Evolutionary conservation across 176 grass and related monocot genomes (phyloP), one percentile per base, ranked within the genome.

Genomic region (Zoysia japonica): DNA sequence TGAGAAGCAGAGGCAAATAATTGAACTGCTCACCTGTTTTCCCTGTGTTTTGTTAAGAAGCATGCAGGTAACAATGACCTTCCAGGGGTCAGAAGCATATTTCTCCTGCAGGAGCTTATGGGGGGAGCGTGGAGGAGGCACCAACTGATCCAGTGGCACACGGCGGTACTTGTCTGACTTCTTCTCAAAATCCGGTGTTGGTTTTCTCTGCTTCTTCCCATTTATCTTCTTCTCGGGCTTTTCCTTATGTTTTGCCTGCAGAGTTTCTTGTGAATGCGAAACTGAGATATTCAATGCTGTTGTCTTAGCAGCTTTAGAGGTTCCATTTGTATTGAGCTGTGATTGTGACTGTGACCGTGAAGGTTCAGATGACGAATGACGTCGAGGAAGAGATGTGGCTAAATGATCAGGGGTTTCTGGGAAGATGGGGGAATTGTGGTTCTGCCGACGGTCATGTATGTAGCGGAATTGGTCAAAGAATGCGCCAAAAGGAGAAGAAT

Each of bases 21-120:
- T 44, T 19, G 53, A 41, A 37, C 6, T 70, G 64, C 71, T 78
- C n/a, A n/a, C n/a, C n/a, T n/a, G n/a, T n/a, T n/a, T n/a, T n/a
- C n/a, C n/a, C n/a, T n/a, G n/a, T n/a, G n/a, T n/a, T n/a, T n/a
- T n/a, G n/a, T n/a, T n/a, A n/a, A n/a, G n/a, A n/a, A 87, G 65
- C 78, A 81, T 87, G 55, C 78, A 81, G 56, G 81, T 81, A 42
- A 86, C 78, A 53, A 81, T 64, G 20, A 87, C 85, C 65, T 87
- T 87, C 85, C 85, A 87, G 0, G 85, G 85, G 20, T 87, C 85
- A 63, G 53, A 61, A 70, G 85, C 85, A 0, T 81, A 81, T 9
- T 54, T 45, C 78, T 86, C 84, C 64, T 86, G 84, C 54, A 86
- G 48, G 6, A 86, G 85, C 7, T 65, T 64, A 68, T 81, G 54